Evolutionary conservation across 2,329 filamentous ascomycete species (phyloP).

Genomic region (Colletotrichum magnum): DNA sequence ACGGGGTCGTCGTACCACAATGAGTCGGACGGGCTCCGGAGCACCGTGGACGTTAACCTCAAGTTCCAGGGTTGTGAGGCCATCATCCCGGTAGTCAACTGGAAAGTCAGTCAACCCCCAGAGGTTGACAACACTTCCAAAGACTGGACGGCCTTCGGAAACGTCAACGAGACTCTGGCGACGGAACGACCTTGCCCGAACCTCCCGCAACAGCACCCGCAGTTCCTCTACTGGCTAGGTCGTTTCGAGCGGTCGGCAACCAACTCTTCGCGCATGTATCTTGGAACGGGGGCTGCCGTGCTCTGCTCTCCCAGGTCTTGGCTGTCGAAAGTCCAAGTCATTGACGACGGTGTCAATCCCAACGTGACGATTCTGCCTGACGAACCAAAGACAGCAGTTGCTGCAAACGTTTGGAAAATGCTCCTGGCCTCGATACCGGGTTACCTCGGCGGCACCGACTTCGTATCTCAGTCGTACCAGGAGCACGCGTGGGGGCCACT

Average conservation of each 20-base stretch:
- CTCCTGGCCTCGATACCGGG: constrained; percentile 2
- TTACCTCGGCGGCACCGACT: not conserved
- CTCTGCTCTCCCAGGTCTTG: constrained; percentile 21
- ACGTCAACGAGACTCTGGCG: not conserved
- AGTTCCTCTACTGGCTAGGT: constrained; percentile 14
- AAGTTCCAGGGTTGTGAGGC: constrained; percentile 20
- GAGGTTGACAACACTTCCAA: not conserved
- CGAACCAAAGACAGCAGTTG: not conserved
- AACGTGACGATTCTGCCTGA: not conserved
- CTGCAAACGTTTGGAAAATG: constrained; percentile 14
- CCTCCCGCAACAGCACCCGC: constrained; percentile 3
- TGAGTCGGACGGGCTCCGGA: not conserved
- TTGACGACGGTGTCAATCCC: constrained; percentile 19
- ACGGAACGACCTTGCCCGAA: constrained; percentile 10
- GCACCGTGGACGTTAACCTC: constrained; percentile 7
- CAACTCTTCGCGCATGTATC: constrained; percentile 4
- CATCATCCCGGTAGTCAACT: not conserved
- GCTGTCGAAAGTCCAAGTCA: constrained; percentile 23
- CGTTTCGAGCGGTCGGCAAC: not conserved
- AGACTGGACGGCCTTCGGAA: not conserved
- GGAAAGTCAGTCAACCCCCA: not conserved
- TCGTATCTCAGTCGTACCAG: not conserved
- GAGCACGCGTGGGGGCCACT: constrained; percentile 5
- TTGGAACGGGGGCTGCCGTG: constrained; percentile 7
- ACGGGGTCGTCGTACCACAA: not conserved